These are phyloP conservation scores for Ajuga chamaepitys DNA, from an alignment of 257 asterid genomes.

Conservation along the genomic window DNA sequence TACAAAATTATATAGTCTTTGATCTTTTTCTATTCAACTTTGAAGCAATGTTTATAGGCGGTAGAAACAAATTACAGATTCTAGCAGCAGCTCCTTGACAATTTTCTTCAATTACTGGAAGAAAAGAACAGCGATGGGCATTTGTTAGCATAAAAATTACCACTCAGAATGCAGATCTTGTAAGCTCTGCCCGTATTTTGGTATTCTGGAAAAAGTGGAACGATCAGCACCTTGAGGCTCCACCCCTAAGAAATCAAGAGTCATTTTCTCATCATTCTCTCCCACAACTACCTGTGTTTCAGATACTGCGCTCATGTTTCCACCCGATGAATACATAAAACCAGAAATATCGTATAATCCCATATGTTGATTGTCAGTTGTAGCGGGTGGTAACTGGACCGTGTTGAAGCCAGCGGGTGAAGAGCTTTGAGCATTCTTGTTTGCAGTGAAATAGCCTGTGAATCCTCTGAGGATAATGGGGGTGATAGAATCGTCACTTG, in stretches of 20 bases:
- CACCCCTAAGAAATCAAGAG: constrained; percentile 22
- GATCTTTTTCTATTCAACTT: background rate
- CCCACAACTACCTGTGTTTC: background rate
- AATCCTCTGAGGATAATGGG: constrained; percentile 19
- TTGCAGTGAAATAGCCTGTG: constrained; percentile 1
- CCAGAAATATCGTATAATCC: background rate
- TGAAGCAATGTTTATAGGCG: background rate
- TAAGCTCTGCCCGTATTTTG: background rate
- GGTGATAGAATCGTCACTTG: constrained; percentile 6
- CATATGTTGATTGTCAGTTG: background rate
- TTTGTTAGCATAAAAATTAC: background rate
- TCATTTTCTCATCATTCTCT: constrained; percentile 14
- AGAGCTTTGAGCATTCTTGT: background rate
- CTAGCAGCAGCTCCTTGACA: no score
- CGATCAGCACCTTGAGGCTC: background rate
- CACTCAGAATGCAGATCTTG: constrained; percentile 16
- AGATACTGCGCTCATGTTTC: background rate
- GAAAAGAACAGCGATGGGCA: no score
- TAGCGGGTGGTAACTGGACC: background rate
- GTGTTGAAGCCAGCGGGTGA: background rate
- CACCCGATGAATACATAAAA: constrained; percentile 4
- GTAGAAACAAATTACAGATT: background rate
- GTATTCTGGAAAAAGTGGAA: background rate
- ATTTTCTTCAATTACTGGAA: no score
- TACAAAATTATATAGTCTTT: background rate